Conservation (phyloP, 768 basidiomycete species). For the Leucocoprinus birnbaumii region DNA sequence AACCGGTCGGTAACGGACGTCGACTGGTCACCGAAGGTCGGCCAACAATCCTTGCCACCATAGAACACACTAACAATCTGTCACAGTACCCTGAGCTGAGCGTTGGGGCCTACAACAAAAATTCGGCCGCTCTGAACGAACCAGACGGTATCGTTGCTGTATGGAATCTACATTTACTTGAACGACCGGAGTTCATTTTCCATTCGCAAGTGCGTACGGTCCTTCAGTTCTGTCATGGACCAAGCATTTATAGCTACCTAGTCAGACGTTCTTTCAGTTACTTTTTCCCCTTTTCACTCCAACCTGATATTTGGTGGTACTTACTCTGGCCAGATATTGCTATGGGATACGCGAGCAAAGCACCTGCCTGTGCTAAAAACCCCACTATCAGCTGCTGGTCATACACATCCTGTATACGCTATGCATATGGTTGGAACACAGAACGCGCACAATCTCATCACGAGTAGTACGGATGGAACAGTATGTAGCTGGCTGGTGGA, state of each 20-base stretch:
- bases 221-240: neutral
- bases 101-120: slow-evolving; percentile 97
- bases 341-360: slow-evolving; percentile 98
- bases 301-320: slow-evolving; percentile 97
- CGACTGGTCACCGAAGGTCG: slow-evolving; percentile 96
- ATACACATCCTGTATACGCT: slow-evolving; percentile 97
- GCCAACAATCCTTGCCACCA: slow-evolving; percentile 2
- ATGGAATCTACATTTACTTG: slow-evolving; percentile 94
- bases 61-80: neutral
- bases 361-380: slow-evolving; percentile 96
- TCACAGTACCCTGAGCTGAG: slow-evolving; percentile 90
- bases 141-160: slow-evolving; percentile 96
- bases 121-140: slow-evolving; percentile 88
- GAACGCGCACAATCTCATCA: slow-evolving; percentile 96
- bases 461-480: slow-evolving; percentile 94
- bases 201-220: slow-evolving; percentile 84
- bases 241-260: slow-evolving; percentile 25
- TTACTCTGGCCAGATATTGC: slow-evolving; percentile 97
- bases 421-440: slow-evolving; percentile 99
- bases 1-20: slow-evolving; percentile 94
- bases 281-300: slow-evolving; percentile 97
- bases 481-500: slow-evolving; percentile 98
- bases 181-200: slow-evolving; percentile 96
- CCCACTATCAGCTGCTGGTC: slow-evolving; percentile 91
- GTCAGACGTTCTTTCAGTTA: slow-evolving; percentile 97